phyloP scores from a whole-genome alignment of 2,329 filamentous ascomycete species.

The Aspergillus brasiliensis region DNA sequence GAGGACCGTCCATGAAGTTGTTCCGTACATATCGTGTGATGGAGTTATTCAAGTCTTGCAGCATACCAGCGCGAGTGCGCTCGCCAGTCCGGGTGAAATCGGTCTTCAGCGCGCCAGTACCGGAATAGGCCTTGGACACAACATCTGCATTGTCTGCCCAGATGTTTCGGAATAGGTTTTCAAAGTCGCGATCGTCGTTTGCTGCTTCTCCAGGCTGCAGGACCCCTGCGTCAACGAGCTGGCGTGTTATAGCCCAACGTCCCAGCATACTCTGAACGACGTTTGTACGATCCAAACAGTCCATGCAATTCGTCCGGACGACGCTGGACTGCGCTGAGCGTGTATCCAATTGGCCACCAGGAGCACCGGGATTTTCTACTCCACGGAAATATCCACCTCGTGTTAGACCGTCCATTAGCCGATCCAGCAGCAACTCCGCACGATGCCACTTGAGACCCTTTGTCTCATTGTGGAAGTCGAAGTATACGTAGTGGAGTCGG shows the following conservation, averaged over 20 bases:
- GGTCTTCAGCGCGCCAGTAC: slow-evolving; percentile 95
- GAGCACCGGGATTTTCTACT: slow-evolving; percentile 75
- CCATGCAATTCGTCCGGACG: slow-evolving; percentile 98
- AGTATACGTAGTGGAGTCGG: slow-evolving; percentile 92
- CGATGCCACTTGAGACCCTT: slow-evolving; percentile 94
- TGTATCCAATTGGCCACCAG: slow-evolving; percentile 73
- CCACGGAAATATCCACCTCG: slow-evolving; percentile 91
- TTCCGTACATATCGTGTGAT: slow-evolving; percentile 87
- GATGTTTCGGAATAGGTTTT: slow-evolving; percentile 90
- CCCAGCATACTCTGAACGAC: slow-evolving; percentile 97
- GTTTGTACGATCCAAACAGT: slow-evolving; percentile 96
- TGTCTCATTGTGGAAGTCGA: slow-evolving; percentile 97
- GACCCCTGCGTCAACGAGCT: slow-evolving; percentile 81
- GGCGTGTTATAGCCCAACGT: slow-evolving; percentile 82
- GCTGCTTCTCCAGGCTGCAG: slow-evolving; percentile 76
- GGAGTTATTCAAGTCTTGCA: slow-evolving; percentile 86
- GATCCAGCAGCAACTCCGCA: slow-evolving; percentile 81
- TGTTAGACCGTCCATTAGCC: slow-evolving; percentile 72
- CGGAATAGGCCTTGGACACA: slow-evolving; percentile 88
- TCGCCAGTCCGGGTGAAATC: slow-evolving; percentile 94
- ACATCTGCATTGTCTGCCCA: slow-evolving; percentile 99
- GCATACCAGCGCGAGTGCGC: slow-evolving; percentile 78
- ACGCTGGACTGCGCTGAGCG: slow-evolving; percentile 83
- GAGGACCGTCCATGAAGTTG: slow-evolving; percentile 91
- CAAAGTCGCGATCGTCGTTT: slow-evolving; percentile 78